Base-by-base conservation (phyloP, 2,329 filamentous ascomycete species). In the Ceratocystis ficicola region DNA sequence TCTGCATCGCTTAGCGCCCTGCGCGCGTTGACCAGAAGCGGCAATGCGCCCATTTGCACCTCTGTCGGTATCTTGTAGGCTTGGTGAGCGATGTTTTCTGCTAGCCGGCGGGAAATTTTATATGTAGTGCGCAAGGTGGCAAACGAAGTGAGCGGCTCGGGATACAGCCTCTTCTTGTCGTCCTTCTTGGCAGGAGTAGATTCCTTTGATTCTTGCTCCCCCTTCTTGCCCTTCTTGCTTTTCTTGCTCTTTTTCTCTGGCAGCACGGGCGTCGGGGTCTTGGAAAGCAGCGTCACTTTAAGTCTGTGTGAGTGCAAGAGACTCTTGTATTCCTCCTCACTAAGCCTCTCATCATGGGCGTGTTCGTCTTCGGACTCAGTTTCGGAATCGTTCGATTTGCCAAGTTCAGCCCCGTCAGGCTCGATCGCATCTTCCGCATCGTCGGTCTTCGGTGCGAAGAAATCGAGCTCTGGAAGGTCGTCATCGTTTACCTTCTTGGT, bases 61-160 rank as follows among this genome's bases (percentile, higher is more conserved):
- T 97, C 93, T 0, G 94, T 99, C 12, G 94, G 94, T 66, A 91
- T 79, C 44, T 82, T 84, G 73, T 95, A 99, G 10, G 89, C 90
- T 76, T 97, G 90, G n/a, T 83, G 81, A 15, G 83, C 79, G 36
- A 99, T 79, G 72, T 99, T 99, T 68, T 88, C 84, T 1, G 85
- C 84, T 57, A 99, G 76, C 52, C 86, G 81, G 50, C 81, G 79
- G 3, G 90, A 88, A 52, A 96, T 84, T n/a, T 81, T 82, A 75
- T 93, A 95, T 57, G 79, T 79, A 41, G 80, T 78, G 46, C 84
- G 81, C 67, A 99, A 77, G 71, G 94, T 85, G 52, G 79, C 77
- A 73, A 99, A 97, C 0, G 85, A 84, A 57, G 82, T 83, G 70
- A 99, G 77, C 1, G 94, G 93, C 69, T 89, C 87, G 0, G 93